Percentiles rank a stretch among this genome's conserved stretches.
Conservation (phyloP, 208 protist species). For the Angomonas deanei region DNA sequence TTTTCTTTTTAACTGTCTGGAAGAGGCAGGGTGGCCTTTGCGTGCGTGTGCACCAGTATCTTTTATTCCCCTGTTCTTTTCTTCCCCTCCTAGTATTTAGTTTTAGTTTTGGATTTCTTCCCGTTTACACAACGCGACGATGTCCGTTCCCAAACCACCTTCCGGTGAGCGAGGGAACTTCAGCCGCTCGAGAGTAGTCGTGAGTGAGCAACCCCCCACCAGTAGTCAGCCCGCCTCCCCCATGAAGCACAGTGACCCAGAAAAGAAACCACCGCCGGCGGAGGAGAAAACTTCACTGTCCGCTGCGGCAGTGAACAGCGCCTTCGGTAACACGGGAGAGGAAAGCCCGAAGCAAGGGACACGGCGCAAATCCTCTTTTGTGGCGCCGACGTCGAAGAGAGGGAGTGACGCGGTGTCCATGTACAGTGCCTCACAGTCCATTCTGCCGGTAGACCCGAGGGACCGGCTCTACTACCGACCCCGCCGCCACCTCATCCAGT, state of each 20-base stretch:
- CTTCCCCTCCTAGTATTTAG: not conserved
- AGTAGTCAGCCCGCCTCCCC: too few species aligned
- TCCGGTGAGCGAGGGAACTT: too few species aligned
- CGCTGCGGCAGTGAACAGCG: too few species aligned
- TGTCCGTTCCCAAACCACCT: too few species aligned
- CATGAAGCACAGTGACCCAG: too few species aligned
- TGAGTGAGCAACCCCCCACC: too few species aligned
- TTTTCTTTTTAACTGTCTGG: constrained; percentile 8
- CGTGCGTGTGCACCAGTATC: too few species aligned
- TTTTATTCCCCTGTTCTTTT: not conserved
- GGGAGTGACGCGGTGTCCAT: constrained; percentile 32
- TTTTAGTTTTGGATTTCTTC: not conserved
- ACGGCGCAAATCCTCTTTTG: constrained; percentile 5
- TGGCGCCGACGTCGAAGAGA: constrained; percentile 31
- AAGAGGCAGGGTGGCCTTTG: too few species aligned
- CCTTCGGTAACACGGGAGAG: constrained; percentile 2
- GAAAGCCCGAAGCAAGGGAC: not conserved
- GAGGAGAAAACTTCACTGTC: too few species aligned
- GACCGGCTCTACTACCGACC: constrained; percentile 47
- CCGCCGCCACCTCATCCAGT: constrained; percentile 33
- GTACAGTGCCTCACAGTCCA: constrained; percentile 44
- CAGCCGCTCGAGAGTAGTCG: too few species aligned
- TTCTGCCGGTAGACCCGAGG: constrained; percentile 31
- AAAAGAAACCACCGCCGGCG: too few species aligned
- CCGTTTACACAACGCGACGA: not conserved